Base-by-base conservation (phyloP, 179 eudicot genomes). In the Silene vulgaris region DNA sequence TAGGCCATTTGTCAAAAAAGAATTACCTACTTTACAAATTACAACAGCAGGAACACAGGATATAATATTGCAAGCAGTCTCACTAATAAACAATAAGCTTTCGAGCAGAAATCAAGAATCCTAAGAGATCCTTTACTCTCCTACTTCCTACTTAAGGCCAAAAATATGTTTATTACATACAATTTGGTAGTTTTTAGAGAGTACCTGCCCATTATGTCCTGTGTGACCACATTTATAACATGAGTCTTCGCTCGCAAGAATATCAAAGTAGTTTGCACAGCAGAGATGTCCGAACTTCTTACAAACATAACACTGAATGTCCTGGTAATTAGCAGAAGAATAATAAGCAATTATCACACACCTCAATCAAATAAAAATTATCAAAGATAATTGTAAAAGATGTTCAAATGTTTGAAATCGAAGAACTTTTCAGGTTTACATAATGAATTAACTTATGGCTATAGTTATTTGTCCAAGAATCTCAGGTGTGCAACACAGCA, bases 221-320 rank as follows among this genome's bases (percentile, higher is more conserved):
- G 85, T 75, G 66, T 74, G 89, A 73, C 99, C 99, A 87, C 99
- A 95, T 84, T 94, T 88, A 75, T 89, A 95, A 86, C 99, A 92
- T 37, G 99, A 88, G 29, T 81, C 78, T 81, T 83, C 90, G 70
- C 80, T 78, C 52, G 86, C 80, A 69, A 79, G 79, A 66, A 79
- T 78, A 78, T 79, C 85, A 57, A 73, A 67, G 80, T 92, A 88
- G 73, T 87, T 80, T 75, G 78, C 89, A 83, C 99, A 95, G 80
- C 97, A 90, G 71, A 95, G 96, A 82, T 95, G 99, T 60, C 99
- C 99, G 82, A 79, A 83, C 60, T 79, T 86, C 82, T 86, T 85
- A 88, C 99, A 95, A 61, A 90, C 83, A 75, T 95, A 95, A 76
- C 99, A 95, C 73, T 85, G 89, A 57, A 93, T 89, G 75, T 86